Percentiles rank a stretch among this genome's conserved stretches.
These are phyloP conservation scores for Mycena maculata DNA, from an alignment of 768 basidiomycete genomes.

Conservation along the genomic window DNA sequence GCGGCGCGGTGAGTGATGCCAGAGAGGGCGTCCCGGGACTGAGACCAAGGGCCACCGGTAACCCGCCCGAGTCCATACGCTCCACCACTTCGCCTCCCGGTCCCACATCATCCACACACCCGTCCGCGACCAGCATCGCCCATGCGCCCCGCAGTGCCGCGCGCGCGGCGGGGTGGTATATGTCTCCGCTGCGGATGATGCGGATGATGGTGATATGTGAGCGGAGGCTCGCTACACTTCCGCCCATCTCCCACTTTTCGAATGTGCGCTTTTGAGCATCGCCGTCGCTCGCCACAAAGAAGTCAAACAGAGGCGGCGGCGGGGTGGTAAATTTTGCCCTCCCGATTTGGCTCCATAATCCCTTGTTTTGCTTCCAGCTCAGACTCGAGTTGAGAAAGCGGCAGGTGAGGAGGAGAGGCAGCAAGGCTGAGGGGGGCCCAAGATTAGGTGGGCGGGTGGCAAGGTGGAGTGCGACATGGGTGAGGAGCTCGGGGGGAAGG, in stretches of 20 bases:
- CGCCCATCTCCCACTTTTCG: not conserved
- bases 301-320: too few species aligned
- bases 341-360: too few species aligned
- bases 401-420: slow-evolving; percentile 24
- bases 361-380: not conserved
- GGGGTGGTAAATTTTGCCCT: too few species aligned
- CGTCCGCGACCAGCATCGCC: slow-evolving; percentile 8
- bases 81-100: not conserved
- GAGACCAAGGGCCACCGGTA: too few species aligned
- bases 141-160: slow-evolving; percentile 21
- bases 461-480: slow-evolving; percentile 27
- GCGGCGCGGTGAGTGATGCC: not conserved
- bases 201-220: not conserved
- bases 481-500: slow-evolving; percentile 29
- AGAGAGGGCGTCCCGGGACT: not conserved
- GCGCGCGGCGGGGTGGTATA: not conserved
- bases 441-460: slow-evolving; percentile 31
- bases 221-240: not conserved
- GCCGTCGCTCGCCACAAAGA: too few species aligned
- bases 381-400: not conserved
- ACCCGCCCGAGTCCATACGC: not conserved
- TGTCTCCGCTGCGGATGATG: slow-evolving; percentile 12
- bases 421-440: slow-evolving; percentile 27
- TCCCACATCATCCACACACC: not conserved
- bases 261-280: not conserved